A percentile compares a stretch with the other conserved stretches of the same genome.
Evolutionary conservation across 2,329 filamentous ascomycete genomes (phyloP).

Genomic region (Dactylonectria estremocensis): DNA sequence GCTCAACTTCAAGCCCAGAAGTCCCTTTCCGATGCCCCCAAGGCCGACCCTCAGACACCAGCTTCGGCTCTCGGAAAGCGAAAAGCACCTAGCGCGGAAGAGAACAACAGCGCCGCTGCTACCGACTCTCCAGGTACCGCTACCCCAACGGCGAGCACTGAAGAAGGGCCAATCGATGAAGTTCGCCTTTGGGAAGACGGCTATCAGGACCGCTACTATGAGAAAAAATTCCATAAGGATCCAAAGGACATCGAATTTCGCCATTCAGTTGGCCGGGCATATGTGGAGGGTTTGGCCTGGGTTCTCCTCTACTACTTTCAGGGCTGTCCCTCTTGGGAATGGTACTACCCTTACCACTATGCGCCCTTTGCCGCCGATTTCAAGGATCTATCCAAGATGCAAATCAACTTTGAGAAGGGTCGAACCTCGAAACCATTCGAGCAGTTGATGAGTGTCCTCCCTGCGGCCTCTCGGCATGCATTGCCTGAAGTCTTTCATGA

Average conservation of each 20-base stretch:
- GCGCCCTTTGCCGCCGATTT: conserved; percentile 98
- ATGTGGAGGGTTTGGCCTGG: conserved; percentile 96
- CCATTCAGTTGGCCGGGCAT: conserved; percentile 89
- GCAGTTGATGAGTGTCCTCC: conserved; percentile 97
- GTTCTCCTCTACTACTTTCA: conserved; percentile 98
- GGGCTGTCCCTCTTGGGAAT: conserved; percentile 98
- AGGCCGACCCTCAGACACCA: conserved; percentile 52
- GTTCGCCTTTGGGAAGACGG: conserved; percentile 96
- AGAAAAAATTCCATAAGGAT: conserved; percentile 93
- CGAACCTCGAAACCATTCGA: conserved; percentile 92
- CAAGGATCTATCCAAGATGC: conserved; percentile 83
- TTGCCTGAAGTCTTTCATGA: conserved; percentile 90
- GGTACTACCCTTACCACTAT: conserved; percentile 99
- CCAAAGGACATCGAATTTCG: conserved; percentile 88
- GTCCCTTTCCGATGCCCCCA: conserved; percentile 35
- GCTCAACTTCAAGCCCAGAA: conserved; percentile 75
- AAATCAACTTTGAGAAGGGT: conserved; percentile 87
- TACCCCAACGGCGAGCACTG: conserved; percentile 62
- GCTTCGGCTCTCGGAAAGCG: conserved; percentile 78
- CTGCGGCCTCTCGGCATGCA: conserved; percentile 92
- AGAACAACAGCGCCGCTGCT: conserved; percentile 72
- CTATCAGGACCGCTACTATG: conserved; percentile 95
- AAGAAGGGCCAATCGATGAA: conserved; percentile 81
- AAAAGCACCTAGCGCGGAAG: conserved; percentile 80
- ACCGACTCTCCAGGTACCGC: conserved; percentile 68